Base-by-base conservation (phyloP, 2,329 filamentous ascomycete genomes). In the Paecilomyces variotii region DNA sequence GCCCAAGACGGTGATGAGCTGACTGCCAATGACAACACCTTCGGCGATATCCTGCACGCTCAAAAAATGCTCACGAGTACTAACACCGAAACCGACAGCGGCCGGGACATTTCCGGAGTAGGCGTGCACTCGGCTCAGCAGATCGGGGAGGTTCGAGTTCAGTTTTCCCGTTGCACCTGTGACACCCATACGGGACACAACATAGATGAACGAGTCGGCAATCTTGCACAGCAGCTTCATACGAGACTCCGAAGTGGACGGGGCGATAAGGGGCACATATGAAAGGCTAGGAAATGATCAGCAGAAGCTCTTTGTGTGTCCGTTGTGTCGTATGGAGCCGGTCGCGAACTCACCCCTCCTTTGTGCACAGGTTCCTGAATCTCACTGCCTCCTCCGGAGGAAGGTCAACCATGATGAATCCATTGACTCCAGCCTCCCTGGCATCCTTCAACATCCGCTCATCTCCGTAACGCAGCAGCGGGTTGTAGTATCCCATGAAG, bases 401-500 rank as follows among this genome's bases (percentile, higher is more conserved):
- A 68, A 99, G 77, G 72, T 99, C 93, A 58, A 96, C 93, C 71
- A 97, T 87, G 69, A 99, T 97, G 78, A 97, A 97, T 60, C 94
- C 93, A 76, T 96, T 97, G 72, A 96, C 86, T 27, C 92, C 91
- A 2, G 90, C 89, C 57, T 85, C 84, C 72, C 88, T 87, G 74
- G 91, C 90, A 74, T 97, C 92, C 67, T 85, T 82, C 57, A 99
- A 80, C 75, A 97, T 86, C 61, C 83, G 84, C 78, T 96, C 91
- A 78, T 99, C 94, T 57, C 94, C 94, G 72, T 97, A 99, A 69
- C 88, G 90, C 61, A 97, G 80, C 61, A 97, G 82, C 0, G 94
- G 94, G 79, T 99, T 99, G 79, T 96, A 99, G 83, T 99, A 99
- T 68, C 94, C 94, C 94, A 99, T 99, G 64, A 99, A 84, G 70